phyloP scores from a whole-genome alignment of 805 yeast genomes.

The Wickerhamomyces strasburgensis region DNA sequence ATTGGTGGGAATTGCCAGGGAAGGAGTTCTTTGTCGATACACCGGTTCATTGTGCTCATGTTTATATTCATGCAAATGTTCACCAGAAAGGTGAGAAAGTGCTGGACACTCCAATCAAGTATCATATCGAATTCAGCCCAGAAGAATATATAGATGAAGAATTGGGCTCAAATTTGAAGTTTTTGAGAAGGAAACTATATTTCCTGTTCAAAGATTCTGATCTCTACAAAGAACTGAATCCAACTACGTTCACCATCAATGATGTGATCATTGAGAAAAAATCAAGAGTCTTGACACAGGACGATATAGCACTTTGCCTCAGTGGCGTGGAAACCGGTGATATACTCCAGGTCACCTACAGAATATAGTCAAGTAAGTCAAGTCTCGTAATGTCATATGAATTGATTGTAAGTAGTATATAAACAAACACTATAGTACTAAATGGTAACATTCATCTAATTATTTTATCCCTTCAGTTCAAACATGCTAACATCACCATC shows the following conservation, averaged over 20 bases:
- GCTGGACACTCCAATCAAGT: conserved; percentile 38
- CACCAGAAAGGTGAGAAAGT: conserved; percentile 9
- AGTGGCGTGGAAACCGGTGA: conserved; percentile 52
- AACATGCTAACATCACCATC: conserved; percentile 18
- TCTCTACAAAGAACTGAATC: conserved; percentile 24
- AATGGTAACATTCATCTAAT: too few species aligned
- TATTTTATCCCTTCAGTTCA: conserved; percentile 14
- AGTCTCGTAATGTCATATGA: too few species aligned
- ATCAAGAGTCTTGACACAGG: conserved; percentile 30
- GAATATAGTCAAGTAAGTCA: too few species aligned
- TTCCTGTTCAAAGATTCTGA: conserved; percentile 46
- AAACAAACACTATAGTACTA: neutral
- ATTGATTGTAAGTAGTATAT: too few species aligned
- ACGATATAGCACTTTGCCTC: conserved; percentile 45
- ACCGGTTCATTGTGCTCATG: conserved; percentile 77
- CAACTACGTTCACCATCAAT: conserved; percentile 21
- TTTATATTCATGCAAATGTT: conserved; percentile 33
- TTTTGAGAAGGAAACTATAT: conserved; percentile 54
- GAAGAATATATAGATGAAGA: conserved; percentile 61
- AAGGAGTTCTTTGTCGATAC: conserved; percentile 63
- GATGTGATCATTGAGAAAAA: conserved; percentile 32
- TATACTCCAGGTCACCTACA: conserved; percentile 30
- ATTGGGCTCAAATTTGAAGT: conserved; percentile 62
- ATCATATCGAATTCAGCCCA: conserved; percentile 76
- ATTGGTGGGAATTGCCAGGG: conserved; percentile 46